phyloP scores from a whole-genome alignment of 805 yeast genomes.

The Metschnikowia corniflorae region DNA sequence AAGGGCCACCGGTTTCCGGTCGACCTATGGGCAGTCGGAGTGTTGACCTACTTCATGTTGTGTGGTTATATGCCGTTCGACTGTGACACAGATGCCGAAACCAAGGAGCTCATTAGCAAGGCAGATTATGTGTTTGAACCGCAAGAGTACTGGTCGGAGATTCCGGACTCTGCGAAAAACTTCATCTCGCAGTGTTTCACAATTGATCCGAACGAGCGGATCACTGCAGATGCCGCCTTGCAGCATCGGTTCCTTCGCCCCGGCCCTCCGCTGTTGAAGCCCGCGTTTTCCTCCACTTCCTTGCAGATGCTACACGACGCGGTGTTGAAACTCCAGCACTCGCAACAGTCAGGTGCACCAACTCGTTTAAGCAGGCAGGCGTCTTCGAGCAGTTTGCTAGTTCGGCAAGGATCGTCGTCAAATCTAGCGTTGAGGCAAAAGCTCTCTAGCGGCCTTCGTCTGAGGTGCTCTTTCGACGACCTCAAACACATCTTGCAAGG shows the following conservation, averaged over 20 bases:
- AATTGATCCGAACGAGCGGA: slow-evolving; percentile 43
- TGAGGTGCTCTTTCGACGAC: slow-evolving; percentile 9
- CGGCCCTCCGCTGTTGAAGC: slow-evolving; percentile 1
- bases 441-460: slow-evolving; percentile 2
- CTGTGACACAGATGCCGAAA: slow-evolving; percentile 66
- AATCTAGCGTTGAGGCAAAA: slow-evolving; percentile 4
- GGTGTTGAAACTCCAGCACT: slow-evolving; percentile 13
- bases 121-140: slow-evolving; percentile 64
- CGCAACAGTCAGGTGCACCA: slow-evolving; percentile 8
- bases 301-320: slow-evolving; percentile 16
- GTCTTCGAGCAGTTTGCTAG: slow-evolving; percentile 1
- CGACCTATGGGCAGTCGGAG: slow-evolving; percentile 78
- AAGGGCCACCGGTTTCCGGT: slow-evolving; percentile 58
- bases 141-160: slow-evolving; percentile 51
- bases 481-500: slow-evolving; percentile 13
- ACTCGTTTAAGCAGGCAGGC: slow-evolving; percentile 1
- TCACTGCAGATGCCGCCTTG: slow-evolving; percentile 43
- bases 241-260: slow-evolving; percentile 39
- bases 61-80: slow-evolving; percentile 79
- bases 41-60: slow-evolving; percentile 63
- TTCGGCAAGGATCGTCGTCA: slow-evolving; percentile 1
- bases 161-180: slow-evolving; percentile 51
- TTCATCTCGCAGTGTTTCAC: slow-evolving; percentile 55
- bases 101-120: slow-evolving; percentile 55
- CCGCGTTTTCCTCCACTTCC: slow-evolving; percentile 14